phyloP scores from a whole-genome alignment of 2,329 filamentous ascomycete genomes.

The Graphilbum ipis-grandicollis region DNA sequence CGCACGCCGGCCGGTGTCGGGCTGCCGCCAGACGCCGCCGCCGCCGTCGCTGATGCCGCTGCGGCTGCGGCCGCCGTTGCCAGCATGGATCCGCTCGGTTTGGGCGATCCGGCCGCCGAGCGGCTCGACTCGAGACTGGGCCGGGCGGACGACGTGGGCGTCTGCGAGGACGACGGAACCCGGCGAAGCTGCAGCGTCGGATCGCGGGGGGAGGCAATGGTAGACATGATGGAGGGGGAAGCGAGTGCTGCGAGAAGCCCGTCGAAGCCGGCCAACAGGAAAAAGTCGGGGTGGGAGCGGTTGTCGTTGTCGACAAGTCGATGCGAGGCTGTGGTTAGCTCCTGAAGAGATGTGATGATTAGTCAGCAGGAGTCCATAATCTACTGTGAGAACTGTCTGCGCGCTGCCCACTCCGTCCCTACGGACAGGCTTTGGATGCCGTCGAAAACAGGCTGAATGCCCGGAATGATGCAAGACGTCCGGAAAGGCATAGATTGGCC shows the following conservation, averaged over 20 bases:
- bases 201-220: conserved; percentile 46
- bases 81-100: conserved; percentile 17
- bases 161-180: conserved; percentile 27
- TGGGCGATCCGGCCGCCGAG: conserved; percentile 41
- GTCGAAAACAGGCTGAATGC: too few relatives aligned
- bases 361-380: too few relatives aligned
- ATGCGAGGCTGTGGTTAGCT: too few relatives aligned
- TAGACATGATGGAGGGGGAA: conserved; percentile 33
- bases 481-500: too few relatives aligned
- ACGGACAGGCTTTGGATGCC: too few relatives aligned
- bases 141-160: conserved; percentile 58
- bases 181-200: conserved; percentile 39
- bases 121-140: conserved; percentile 52
- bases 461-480: too few relatives aligned
- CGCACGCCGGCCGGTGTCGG: conserved; percentile 17
- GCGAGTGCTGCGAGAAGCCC: not conserved
- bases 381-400: too few relatives aligned
- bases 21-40: not conserved
- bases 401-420: too few relatives aligned
- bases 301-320: too few relatives aligned
- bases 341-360: too few relatives aligned
- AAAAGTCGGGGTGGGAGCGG: not conserved
- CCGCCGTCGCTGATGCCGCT: conserved; percentile 11
- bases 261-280: too few relatives aligned
- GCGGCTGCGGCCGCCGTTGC: conserved; percentile 9